phyloP scores from a whole-genome alignment of 208 protist genomes.

The Crithidia expoeki region DNA sequence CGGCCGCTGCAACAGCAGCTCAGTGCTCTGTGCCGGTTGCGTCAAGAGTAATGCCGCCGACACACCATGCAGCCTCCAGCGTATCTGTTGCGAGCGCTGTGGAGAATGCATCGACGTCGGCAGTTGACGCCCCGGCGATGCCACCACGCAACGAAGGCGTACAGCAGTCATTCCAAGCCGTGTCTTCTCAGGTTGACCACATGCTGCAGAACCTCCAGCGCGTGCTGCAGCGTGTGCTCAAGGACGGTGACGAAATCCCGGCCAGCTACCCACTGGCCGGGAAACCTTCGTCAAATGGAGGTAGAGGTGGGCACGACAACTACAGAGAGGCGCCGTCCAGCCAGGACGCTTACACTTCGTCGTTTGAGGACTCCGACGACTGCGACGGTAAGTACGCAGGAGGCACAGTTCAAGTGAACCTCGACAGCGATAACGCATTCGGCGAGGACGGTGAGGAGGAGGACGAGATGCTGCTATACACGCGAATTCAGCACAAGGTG shows the following conservation, averaged over 20 bases:
- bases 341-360: neutral
- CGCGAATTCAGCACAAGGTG: conserved; percentile 54
- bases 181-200: conserved; percentile 52
- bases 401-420: conserved; percentile 13
- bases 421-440: neutral
- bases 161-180: conserved; percentile 38
- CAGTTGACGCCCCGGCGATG: neutral
- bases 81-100: neutral
- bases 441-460: conserved; percentile 28
- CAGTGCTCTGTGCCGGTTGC: neutral
- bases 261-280: no score
- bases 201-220: conserved; percentile 82
- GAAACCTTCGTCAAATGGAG: neutral
- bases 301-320: neutral
- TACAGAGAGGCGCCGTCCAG: neutral
- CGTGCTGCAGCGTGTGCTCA: conserved; percentile 60
- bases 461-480: conserved; percentile 64
- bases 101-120: neutral
- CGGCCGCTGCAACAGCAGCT: neutral
- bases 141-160: neutral
- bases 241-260: conserved; percentile 19
- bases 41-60: neutral
- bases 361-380: neutral
- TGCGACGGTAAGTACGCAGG: neutral
- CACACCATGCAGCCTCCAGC: neutral